These are phyloP conservation scores for Neopestalotiopsis sp. DNA, from an alignment of 2,329 filamentous ascomycete species.

Conservation along the genomic window DNA sequence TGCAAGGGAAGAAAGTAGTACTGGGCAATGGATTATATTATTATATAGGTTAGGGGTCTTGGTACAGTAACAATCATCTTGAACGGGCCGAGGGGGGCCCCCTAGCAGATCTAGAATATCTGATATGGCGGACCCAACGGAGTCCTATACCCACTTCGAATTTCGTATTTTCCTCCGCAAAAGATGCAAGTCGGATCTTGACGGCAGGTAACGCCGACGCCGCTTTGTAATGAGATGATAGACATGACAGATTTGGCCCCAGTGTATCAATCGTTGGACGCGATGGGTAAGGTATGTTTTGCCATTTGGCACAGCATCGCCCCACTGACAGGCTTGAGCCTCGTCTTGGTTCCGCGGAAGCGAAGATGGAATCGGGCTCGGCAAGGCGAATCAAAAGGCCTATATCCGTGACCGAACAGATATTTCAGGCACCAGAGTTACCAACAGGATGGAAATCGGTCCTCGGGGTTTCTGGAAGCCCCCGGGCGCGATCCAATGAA, in stretches of 20 bases:
- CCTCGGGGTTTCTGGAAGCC: not conserved
- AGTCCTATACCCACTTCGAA: not conserved
- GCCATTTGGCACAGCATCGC: not conserved
- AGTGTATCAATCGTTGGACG: not conserved
- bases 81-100: not conserved
- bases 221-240: not conserved
- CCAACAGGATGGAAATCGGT: not conserved
- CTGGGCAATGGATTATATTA: not conserved
- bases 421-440: not conserved
- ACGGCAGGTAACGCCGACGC: not conserved
- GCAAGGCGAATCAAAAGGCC: not conserved
- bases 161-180: not conserved
- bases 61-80: not conserved
- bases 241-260: not conserved
- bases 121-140: not conserved
- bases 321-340: not conserved
- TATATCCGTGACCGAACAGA: not conserved
- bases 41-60: not conserved
- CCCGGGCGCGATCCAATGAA: not conserved
- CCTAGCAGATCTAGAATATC: slow-evolving; percentile 1
- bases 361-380: not conserved
- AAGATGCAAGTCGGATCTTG: too few relatives aligned
- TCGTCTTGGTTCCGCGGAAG: not conserved
- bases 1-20: not conserved
- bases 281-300: not conserved